A percentile compares a stretch with the other conserved stretches of the same genome.
These are phyloP conservation scores for Ophiobolus disseminans DNA, from an alignment of 2,329 filamentous ascomycete species.

Conservation along the genomic window DNA sequence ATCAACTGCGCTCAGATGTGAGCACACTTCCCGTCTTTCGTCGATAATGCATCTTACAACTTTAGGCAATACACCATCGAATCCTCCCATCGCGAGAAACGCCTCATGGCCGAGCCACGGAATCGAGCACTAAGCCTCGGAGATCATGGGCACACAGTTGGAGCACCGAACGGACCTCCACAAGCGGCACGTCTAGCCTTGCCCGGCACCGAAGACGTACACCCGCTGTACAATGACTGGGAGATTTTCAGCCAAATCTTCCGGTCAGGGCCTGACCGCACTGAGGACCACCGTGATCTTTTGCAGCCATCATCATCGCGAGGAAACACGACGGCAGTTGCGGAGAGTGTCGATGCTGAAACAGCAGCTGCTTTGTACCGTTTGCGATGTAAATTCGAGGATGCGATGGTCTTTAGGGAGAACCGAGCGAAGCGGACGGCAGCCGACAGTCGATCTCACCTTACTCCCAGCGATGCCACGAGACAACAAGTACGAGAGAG, in stretches of 20 bases:
- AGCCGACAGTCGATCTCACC: conserved; percentile 31
- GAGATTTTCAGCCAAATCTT: conserved; percentile 37
- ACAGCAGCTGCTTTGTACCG: conserved; percentile 37
- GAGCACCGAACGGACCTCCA: conserved; percentile 25
- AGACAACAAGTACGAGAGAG: conserved; percentile 32
- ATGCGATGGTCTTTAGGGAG: conserved; percentile 40
- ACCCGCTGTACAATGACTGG: conserved; percentile 42
- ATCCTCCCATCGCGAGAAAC: conserved; percentile 30
- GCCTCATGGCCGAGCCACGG: conserved; percentile 28
- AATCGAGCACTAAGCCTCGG: conserved; percentile 36
- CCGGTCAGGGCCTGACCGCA: conserved; percentile 36
- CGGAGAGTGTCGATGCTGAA: conserved; percentile 28
- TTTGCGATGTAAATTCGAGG: conserved; percentile 37
- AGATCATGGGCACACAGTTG: conserved; percentile 32
- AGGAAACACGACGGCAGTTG: conserved; percentile 25
- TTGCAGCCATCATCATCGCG: conserved; percentile 30
- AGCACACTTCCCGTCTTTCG: conserved; percentile 41
- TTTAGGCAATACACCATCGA: conserved; percentile 23
- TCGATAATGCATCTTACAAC: conserved; percentile 20
- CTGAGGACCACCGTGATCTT: conserved; percentile 26
- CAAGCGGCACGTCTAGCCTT: conserved; percentile 26
- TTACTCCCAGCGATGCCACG: conserved; percentile 39
- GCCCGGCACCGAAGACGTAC: conserved; percentile 34
- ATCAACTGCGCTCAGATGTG: no score
- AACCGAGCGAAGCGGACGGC: conserved; percentile 38